phyloP scores from a whole-genome alignment of 805 yeast species.

The Phaffomyces antillensis region DNA sequence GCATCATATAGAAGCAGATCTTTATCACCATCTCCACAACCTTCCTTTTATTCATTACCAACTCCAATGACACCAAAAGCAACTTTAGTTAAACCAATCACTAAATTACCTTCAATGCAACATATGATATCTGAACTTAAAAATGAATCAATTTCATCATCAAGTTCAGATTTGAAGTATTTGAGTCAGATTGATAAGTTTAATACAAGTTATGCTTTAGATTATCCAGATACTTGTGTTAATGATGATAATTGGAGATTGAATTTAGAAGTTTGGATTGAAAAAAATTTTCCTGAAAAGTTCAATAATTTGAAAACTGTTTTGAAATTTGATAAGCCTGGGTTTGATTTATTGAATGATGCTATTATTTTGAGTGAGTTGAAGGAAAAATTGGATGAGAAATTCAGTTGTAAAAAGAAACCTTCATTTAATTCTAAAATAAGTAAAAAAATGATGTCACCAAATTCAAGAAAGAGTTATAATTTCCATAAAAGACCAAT shows the following conservation, averaged over 20 bases:
- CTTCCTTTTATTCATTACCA: conserved; percentile 7
- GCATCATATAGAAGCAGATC: conserved; percentile 16
- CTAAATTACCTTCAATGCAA: conserved; percentile 13
- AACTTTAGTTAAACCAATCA: conserved; percentile 19
- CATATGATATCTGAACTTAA: conserved; percentile 7
- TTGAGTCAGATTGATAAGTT: conserved; percentile 15
- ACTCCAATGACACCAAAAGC: conserved; percentile 8
- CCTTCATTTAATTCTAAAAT: conserved; percentile 26
- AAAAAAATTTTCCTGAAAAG: conserved; percentile 33
- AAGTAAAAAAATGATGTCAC: conserved; percentile 22
- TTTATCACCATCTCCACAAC: conserved; percentile 17
- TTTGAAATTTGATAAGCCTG: conserved; percentile 26
- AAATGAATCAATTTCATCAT: not conserved
- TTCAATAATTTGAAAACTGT: conserved; percentile 32
- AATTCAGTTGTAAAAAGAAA: conserved; percentile 10
- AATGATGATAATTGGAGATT: conserved; percentile 40
- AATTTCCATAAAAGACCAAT: conserved; percentile 9
- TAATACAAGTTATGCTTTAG: conserved; percentile 13
- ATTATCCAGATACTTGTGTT: conserved; percentile 28
- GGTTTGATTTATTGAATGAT: conserved; percentile 23
- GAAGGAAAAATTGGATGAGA: conserved; percentile 19
- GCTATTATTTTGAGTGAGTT: conserved; percentile 22
- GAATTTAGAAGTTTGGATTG: conserved; percentile 33
- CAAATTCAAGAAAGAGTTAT: conserved; percentile 6
- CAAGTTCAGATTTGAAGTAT: conserved; percentile 10